Evolutionary conservation across 1,139 yeast genomes (phyloP), one percentile per base, ranked within the genome.

Genomic region (Lodderomyces pseudojiufengensis): DNA sequence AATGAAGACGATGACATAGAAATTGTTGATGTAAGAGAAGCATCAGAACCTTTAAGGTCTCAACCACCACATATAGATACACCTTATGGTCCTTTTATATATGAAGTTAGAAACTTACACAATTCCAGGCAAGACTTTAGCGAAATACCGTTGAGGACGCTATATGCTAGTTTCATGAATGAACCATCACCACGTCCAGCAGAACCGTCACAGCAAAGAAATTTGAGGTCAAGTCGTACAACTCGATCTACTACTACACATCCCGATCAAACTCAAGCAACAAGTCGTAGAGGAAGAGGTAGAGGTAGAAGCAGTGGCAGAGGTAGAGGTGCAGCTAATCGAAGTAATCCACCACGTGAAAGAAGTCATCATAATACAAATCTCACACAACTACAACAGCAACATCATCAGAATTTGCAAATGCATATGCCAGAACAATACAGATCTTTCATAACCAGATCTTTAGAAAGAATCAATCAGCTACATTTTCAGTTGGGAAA

Each of bases 1-100:
- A 18, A 27, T 16, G 4, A 16, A 12, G 11, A 25, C 24, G 23
- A 24, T 9, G 41, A 41, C 12, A 27, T 44, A 13, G 36, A 42
- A 30, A 41, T 44, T n/a, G 36, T 42, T 8, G 35, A 36, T 21
- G 38, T 34, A 18, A 34, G 45, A 16, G 33, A 20, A 10, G 33
- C 33, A 7, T 18, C 20, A 18, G 20, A 18, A 18, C 20, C 20
- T 18, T 18, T 18, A 18, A 9, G 21, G 10, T 33, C 34, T 3
- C 40, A 34, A 26, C 9, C 21, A 3, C 29, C 28, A 6, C 31
- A 32, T 21, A 24, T 36, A 9, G 29, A 31, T 20, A 36, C 38
- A 9, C 38, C 38, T 3, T n/a, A 10, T 11, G 38, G 38, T 12
- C 27, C 27, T 2, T 24, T 32, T 23, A 27, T 26, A 9, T 29